Conservation (phyloP, 2,329 filamentous ascomycete species). For the Fusarium foetens region DNA sequence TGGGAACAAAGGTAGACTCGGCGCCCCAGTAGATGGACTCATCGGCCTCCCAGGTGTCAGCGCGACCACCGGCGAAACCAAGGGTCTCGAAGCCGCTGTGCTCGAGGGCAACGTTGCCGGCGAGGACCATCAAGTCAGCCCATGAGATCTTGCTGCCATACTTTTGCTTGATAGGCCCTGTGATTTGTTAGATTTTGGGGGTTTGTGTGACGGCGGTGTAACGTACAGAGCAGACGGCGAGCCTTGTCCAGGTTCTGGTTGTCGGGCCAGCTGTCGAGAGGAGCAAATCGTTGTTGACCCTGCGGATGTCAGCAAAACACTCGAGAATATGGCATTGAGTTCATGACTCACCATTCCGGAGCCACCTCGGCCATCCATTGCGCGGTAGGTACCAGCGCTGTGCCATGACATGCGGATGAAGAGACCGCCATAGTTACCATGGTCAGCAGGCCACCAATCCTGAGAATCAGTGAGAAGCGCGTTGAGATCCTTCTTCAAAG, state of each 20-base stretch:
- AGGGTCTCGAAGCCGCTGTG: constrained; percentile 79
- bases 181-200: neutral
- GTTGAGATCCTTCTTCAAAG: constrained; percentile 78
- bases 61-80: constrained; percentile 77
- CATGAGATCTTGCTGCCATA: constrained; percentile 86
- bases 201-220: fast-evolving
- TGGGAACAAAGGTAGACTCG: constrained; percentile 74
- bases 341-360: constrained; percentile 62
- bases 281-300: constrained; percentile 82
- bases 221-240: constrained; percentile 73
- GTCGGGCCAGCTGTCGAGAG: constrained; percentile 84
- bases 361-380: constrained; percentile 78
- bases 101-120: constrained; percentile 81
- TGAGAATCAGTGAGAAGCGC: constrained; percentile 80
- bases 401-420: constrained; percentile 88
- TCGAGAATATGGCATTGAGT: too few relatives aligned
- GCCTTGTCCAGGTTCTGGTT: constrained; percentile 84
- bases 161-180: constrained; percentile 81
- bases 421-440: constrained; percentile 82
- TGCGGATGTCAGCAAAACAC: neutral
- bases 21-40: constrained; percentile 82
- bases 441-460: constrained; percentile 85
- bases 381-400: constrained; percentile 80
- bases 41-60: constrained; percentile 79
- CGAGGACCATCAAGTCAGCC: constrained; percentile 77